A percentile compares a stretch with the other conserved stretches of the same genome.
Conservation (phyloP, 768 basidiomycete species). For the Leccinum broughii region DNA sequence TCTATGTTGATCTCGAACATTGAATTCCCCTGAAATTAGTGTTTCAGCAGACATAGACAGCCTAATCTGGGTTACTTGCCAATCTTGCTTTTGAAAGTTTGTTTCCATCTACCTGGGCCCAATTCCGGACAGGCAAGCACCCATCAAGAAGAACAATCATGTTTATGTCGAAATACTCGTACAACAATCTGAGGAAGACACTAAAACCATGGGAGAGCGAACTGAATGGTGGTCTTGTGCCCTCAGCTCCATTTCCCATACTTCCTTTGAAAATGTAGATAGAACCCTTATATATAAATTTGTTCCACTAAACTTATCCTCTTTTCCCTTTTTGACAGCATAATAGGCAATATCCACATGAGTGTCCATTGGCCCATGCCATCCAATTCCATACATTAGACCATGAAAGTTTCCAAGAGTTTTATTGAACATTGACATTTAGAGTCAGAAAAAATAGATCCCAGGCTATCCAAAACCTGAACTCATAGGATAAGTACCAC, state of each 20-base stretch:
- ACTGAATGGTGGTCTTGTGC: constrained; percentile 4
- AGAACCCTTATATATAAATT: too few relatives aligned
- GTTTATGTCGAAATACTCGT: constrained; percentile 15
- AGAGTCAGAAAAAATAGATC: too few relatives aligned
- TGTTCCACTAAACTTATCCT: too few relatives aligned
- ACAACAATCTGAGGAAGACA: constrained; percentile 15
- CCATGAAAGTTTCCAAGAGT: too few relatives aligned
- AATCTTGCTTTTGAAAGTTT: background rate
- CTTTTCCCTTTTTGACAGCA: too few relatives aligned
- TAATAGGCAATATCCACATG: too few relatives aligned
- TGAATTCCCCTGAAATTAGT: background rate
- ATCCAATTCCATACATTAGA: too few relatives aligned
- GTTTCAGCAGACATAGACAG: constrained; percentile 17
- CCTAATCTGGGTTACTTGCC: constrained; percentile 17
- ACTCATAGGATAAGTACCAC: too few relatives aligned
- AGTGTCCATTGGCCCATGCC: too few relatives aligned
- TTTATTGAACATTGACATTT: too few relatives aligned
- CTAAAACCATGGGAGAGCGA: background rate
- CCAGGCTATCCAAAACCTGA: too few relatives aligned
- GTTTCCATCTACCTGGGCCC: background rate
- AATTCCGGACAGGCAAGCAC: background rate
- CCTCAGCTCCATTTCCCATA: constrained; percentile 2
- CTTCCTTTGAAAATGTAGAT: background rate
- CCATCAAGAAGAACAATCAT: constrained; percentile 20
- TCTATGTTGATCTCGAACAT: background rate